These are phyloP conservation scores for Pyrus pyrifolia DNA, from an alignment of 306 rosid genomes.

Conservation along the genomic window DNA sequence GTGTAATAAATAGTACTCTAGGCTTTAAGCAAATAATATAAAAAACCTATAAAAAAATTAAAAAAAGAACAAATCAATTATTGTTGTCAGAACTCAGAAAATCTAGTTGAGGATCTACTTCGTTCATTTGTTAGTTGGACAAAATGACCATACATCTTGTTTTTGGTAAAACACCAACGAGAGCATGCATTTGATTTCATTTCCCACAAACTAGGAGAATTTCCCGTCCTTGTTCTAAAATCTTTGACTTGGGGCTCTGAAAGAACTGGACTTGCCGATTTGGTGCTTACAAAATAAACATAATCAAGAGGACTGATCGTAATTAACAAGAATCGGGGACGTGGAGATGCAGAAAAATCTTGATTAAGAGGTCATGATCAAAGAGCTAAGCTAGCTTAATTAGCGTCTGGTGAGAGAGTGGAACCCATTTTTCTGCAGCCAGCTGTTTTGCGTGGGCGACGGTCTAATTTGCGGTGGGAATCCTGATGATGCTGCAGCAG, in stretches of 20 bases:
- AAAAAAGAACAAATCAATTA: not conserved
- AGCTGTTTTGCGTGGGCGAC: constrained; percentile 34
- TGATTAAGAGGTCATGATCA: not conserved
- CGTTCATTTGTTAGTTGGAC: constrained; percentile 52
- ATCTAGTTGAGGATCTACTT: constrained; percentile 39
- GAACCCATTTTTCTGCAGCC: constrained; percentile 70
- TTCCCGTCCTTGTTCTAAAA: not conserved
- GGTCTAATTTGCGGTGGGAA: constrained; percentile 64
- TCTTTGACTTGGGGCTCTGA: not conserved
- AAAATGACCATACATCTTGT: constrained; percentile 20
- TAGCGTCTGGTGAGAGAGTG: constrained; percentile 35
- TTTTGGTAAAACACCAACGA: not conserved
- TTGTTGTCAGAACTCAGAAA: constrained; percentile 41
- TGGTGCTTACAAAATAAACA: not conserved
- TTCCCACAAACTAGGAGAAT: constrained; percentile 26
- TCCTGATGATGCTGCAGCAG: constrained; percentile 99
- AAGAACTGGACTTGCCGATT: not conserved
- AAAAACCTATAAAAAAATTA: constrained; percentile 1
- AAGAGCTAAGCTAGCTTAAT: not conserved
- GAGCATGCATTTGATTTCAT: not conserved
- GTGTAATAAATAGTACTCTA: not conserved
- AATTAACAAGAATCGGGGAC: not conserved
- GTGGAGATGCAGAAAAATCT: not conserved
- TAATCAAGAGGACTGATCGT: not conserved
- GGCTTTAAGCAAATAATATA: not conserved